Evolutionary conservation across 768 basidiomycete genomes (phyloP).

Genomic region (Mycena epipterygia): DNA sequence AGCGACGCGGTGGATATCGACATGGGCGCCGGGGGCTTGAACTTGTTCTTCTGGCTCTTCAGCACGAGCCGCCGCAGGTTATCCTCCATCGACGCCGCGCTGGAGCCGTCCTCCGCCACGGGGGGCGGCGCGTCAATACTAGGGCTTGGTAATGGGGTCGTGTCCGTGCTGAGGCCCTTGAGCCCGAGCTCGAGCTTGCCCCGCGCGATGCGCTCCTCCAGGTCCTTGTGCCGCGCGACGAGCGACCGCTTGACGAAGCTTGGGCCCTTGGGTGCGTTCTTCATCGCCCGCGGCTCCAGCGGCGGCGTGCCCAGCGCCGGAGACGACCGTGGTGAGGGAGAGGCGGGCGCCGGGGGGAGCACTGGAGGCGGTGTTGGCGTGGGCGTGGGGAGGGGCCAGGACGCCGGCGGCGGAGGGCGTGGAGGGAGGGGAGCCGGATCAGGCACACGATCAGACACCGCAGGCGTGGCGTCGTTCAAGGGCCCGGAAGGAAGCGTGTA

Average conservation of each 20-base stretch:
- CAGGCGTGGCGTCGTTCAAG: not conserved
- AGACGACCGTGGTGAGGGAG: not conserved
- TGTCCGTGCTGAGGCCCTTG: not conserved
- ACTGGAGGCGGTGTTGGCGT: not conserved
- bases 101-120: not conserved
- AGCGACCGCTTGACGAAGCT: constrained; percentile 55
- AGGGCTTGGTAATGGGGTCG: not conserved
- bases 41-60: constrained; percentile 50
- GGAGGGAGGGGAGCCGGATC: constrained; percentile 26
- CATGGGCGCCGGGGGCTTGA: constrained; percentile 40
- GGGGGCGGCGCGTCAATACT: too few species aligned
- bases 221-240: constrained; percentile 57
- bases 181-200: constrained; percentile 52
- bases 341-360: not conserved
- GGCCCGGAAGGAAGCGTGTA: not conserved
- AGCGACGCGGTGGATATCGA: not conserved
- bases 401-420: constrained; percentile 12
- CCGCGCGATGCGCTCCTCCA: constrained; percentile 57
- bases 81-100: constrained; percentile 53
- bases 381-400: not conserved
- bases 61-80: constrained; percentile 54
- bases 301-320: constrained; percentile 31
- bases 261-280: constrained; percentile 54
- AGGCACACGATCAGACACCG: not conserved
- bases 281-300: constrained; percentile 55